Evolutionary conservation across 768 basidiomycete species (phyloP), one percentile per base, ranked within the genome.

Genomic region (Pholiota microspora): DNA sequence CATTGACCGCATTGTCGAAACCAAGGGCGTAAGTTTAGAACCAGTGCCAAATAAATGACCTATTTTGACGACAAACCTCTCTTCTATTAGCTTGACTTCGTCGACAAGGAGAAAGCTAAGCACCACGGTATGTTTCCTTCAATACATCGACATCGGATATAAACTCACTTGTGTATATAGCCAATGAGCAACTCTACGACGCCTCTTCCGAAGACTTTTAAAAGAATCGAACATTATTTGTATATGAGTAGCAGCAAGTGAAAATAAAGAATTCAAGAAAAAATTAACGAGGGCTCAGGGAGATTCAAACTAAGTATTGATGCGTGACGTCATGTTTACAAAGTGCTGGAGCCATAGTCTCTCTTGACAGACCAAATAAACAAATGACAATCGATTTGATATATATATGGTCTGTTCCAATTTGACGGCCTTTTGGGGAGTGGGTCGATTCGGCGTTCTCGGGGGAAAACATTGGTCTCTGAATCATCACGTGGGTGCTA

Each of bases 1-100:
- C 66, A 60, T 88, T 55, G 78, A 81, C 60, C 77, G 67, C 47
- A 51, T 80, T 2, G 62, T 80, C 16, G 86, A 88, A 69, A 82
- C 82, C 59, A 84, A 81, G 51, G 74, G 74, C 21, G 72, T 73
- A 61, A 60, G 72, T 50, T 12, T 15, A 23, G 34, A 21, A 24
- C 5, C 7, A 15, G 13, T 5, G 31, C 18, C 21, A 18, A 38
- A 42, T 10, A 16, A 5, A 31, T 31, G 29, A 31, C 12, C 12
- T 6, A 31, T 31, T 12, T 31, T 6, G 12, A 31, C 29, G 6
- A 5, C n/a, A n/a, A n/a, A n/a, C n/a, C n/a, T 42, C 9, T 32
- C 32, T 45, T 44, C 24, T 34, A 54, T 27, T 34, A 67, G 63
- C 58, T 64, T 23, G 65, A 68, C 49, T 59, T 44, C 45, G n/a